Conservation (phyloP, 352 stramenopile genomes). For the Thalassiosira exigua region DNA sequence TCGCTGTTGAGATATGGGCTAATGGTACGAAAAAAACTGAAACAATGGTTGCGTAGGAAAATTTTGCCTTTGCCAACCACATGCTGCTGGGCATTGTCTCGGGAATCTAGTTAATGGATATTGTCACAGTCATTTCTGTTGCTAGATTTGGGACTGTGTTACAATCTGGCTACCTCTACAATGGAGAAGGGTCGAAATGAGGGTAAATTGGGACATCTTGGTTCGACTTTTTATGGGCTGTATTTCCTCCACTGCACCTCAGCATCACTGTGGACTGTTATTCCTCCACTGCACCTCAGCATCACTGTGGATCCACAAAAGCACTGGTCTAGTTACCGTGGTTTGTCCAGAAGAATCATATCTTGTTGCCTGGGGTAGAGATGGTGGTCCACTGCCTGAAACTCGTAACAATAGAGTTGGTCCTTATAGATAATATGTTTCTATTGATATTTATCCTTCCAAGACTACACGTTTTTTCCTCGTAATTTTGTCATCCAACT, state of each 20-base stretch:
- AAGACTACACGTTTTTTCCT: no score
- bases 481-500: no score
- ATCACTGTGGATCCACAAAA: neutral
- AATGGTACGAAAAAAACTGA: neutral
- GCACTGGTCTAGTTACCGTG: neutral
- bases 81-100: neutral
- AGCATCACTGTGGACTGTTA: no score
- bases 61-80: neutral
- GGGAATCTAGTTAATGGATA: neutral
- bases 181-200: no score
- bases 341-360: neutral
- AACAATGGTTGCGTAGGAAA: neutral
- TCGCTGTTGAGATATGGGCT: neutral
- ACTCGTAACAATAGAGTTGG: no score
- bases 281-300: neutral
- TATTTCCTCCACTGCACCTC: no score
- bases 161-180: neutral
- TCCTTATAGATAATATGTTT: no score
- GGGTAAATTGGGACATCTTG: neutral
- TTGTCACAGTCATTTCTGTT: neutral
- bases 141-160: neutral
- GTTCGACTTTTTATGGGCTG: neutral
- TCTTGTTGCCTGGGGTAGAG: neutral
- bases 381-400: neutral
- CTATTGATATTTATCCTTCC: no score